Evolutionary conservation across 345 rosid genomes (phyloP).

Genomic region (Boechera stricta): DNA sequence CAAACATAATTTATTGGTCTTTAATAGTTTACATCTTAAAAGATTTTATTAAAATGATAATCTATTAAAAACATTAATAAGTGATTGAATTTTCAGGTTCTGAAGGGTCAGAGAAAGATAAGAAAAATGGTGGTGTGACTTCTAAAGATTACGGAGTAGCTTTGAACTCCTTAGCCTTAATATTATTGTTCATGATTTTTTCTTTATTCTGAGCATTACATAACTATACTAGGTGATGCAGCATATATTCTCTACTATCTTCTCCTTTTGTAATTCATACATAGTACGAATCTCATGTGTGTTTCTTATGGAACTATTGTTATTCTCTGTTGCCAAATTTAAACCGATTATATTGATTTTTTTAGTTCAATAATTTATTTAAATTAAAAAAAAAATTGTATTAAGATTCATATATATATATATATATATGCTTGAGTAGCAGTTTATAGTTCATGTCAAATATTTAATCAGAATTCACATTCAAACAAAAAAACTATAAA

Average conservation of each 20-base stretch:
- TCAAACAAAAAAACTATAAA: neutral
- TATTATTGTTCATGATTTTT: slow-evolving; percentile 8
- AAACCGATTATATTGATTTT: no score
- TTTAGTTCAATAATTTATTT: no score
- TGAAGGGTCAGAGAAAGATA: slow-evolving; percentile 33
- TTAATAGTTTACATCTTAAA: neutral
- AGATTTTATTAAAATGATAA: neutral
- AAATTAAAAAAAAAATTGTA: no score
- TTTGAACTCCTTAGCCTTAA: slow-evolving; percentile 14
- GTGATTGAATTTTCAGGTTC: slow-evolving; percentile 20
- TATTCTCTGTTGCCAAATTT: no score
- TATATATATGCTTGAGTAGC: no score
- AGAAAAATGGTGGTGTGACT: slow-evolving; percentile 27
- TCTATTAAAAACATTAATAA: neutral
- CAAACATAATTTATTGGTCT: no score
- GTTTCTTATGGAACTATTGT: neutral
- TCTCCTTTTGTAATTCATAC: slow-evolving; percentile 7
- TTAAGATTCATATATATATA: no score
- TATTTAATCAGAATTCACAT: no score
- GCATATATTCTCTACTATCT: neutral
- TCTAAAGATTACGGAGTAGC: slow-evolving; percentile 9
- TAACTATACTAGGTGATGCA: neutral
- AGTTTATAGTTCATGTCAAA: no score
- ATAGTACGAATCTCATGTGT: neutral
- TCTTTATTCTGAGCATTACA: slow-evolving; percentile 16